Conservation (phyloP, 768 basidiomycete species). For the Pleurotus ostreatus region DNA sequence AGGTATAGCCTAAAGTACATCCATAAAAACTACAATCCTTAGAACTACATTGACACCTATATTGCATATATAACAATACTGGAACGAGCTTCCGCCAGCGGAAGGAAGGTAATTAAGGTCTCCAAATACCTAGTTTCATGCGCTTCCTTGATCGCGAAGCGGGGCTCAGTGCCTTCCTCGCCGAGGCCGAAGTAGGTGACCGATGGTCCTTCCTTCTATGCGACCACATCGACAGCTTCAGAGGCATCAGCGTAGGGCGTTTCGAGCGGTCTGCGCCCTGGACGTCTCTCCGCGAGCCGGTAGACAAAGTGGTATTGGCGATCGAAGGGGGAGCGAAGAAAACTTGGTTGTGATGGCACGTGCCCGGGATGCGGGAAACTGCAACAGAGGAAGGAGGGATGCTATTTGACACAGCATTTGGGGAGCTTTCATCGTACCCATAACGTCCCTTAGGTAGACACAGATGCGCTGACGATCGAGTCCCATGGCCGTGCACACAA, state of each 20-base stretch:
- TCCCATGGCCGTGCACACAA: background rate
- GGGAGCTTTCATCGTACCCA: no score
- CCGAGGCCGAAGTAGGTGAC: constrained; percentile 3
- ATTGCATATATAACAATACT: no score
- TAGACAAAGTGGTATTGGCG: background rate
- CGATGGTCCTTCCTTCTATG: constrained; percentile 5
- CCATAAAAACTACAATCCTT: no score
- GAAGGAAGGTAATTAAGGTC: background rate
- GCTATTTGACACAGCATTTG: background rate
- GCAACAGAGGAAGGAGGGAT: background rate
- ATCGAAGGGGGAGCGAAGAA: background rate
- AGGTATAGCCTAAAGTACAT: no score
- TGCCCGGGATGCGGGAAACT: constrained; percentile 1
- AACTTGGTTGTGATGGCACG: constrained; percentile 1
- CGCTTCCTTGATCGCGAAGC: constrained; percentile 2
- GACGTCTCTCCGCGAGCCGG: background rate
- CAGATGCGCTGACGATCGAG: background rate
- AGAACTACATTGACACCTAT: no score
- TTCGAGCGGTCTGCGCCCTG: background rate
- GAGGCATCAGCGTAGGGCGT: background rate
- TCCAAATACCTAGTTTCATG: constrained; percentile 2
- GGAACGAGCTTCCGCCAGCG: no score
- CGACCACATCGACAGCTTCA: constrained; percentile 6
- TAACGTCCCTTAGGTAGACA: background rate
- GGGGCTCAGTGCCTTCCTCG: constrained; percentile 5